Evolutionary conservation across 116 monocot species (phyloP), one percentile per base, ranked within the genome.

Genomic region (Iris pallida): DNA sequence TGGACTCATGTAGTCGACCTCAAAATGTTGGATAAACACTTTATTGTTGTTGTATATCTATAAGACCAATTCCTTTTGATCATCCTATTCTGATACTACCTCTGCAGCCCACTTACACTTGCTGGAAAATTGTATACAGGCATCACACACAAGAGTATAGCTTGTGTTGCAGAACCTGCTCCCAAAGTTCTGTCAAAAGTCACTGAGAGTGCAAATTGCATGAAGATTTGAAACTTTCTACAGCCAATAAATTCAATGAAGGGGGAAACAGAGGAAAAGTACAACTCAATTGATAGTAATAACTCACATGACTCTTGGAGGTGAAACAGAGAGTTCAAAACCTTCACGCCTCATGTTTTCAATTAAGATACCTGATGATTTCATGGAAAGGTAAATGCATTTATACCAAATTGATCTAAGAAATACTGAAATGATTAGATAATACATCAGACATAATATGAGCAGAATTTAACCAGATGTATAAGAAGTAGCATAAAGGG

Each of bases 311-410:
- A 98, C 98, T 79, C 58, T 92, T 59, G 98, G 93, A 11, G 98
- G 98, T 59, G 98, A 98, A 78, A 98, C 86, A 65, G 97, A 98
- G 45, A 98, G 86, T 77, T 93, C 98, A 88, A 98, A 98, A 16
- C 88, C 90, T 82, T 98, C 98, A 45, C 98, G 93, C 70, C 98
- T 83, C 98, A 98, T 98, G 77, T 98, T 98, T 66, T 98, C 98
- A 59, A 98, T 98, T 61, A 98, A 86, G 41, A 93, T 98, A 68
- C 97, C 97, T 97, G 70, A 7, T 64, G 47, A n/a, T 67, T 62
- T 16, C 20, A 61, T 45, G 16, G 55, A 67, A 13, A 47, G 15
- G 42, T 13, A 54, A 55, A 54, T 43, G 42, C 55, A 55, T 16
- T 8, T 47, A 41, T 56, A 4, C 4, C 56, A 56, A 17, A 5